Base-by-base conservation (phyloP, 129 eudicot genomes). In the Flaveria sonorensis region DNA sequence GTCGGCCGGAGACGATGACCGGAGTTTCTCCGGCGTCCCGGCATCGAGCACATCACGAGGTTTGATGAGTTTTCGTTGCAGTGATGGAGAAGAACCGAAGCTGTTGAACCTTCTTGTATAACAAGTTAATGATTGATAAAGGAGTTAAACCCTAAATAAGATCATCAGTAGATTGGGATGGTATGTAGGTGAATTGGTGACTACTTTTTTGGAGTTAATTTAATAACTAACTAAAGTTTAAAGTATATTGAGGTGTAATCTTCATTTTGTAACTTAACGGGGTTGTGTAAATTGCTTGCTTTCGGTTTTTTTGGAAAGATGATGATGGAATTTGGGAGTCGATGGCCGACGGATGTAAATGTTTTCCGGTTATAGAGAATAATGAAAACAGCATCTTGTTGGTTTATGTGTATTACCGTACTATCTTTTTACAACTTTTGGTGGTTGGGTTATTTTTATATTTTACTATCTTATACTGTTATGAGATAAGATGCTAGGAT, bases 61-160 rank as follows among this genome's bases (percentile, higher is more conserved):
- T 6, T 62, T 78, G 70, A 69, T 59, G 78, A 84, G 80, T 46
- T 86, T 48, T 30, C 81, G 65, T 13, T 57, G 66, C 72, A 51
- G 81, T 21, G 82, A 60, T 15, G 85, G 79, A 14, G 78, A 85
- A 67, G 85, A 83, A 75, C 91, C 90, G 59, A 86, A 91, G 68
- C 92, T 91, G 18, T 76, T 91, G 66, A 88, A 91, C 69, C 94
- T 91, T 72, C 87, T 91, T 50, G 86, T 82, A 16, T 90, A 62
- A 75, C 16, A 39, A 55, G 50, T 46, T 46, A 26, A 36, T 45
- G 2, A 11, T 45, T 45, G 8, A 39, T 46, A n/a, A 71, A 69
- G 14, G n/a, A 45, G 50, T 53, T 18, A 43, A 63, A 51, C 19
- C 7, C 64, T 32, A 19, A 72, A 72, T 72, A 79, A 72, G 18